These are phyloP conservation scores for Pseudoturritis turrita DNA, from an alignment of 345 rosid genomes.

Conservation along the genomic window DNA sequence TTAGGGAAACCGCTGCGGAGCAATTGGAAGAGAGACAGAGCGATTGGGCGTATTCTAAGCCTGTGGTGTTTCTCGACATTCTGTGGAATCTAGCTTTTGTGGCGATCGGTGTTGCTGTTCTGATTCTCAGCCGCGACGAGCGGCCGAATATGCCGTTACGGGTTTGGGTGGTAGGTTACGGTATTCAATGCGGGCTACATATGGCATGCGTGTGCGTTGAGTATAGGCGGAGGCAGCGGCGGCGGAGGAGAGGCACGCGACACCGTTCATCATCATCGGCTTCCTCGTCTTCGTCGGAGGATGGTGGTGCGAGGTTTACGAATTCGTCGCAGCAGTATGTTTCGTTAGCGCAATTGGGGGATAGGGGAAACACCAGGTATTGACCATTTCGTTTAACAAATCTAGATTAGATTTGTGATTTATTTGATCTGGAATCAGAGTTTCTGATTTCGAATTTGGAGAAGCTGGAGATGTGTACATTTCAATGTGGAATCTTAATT, in stretches of 20 bases:
- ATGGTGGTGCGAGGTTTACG: constrained; percentile 33
- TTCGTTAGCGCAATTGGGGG: constrained; percentile 54
- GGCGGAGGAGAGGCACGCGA: constrained; percentile 33
- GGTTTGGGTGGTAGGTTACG: constrained; percentile 80
- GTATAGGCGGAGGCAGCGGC: constrained; percentile 53
- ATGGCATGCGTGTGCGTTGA: constrained; percentile 69
- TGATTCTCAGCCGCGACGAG: constrained; percentile 64
- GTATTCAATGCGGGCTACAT: constrained; percentile 66
- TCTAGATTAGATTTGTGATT: background rate
- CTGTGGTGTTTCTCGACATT: constrained; percentile 79
- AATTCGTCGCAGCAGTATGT: constrained; percentile 49
- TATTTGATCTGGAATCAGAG: background rate
- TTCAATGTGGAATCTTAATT: background rate
- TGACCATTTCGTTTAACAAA: background rate
- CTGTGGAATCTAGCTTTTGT: constrained; percentile 84
- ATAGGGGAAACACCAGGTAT: constrained; percentile 59
- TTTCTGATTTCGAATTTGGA: background rate
- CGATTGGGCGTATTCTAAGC: constrained; percentile 97
- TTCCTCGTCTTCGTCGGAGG: constrained; percentile 22
- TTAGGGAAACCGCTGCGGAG: constrained; percentile 30
- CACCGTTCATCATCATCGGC: constrained; percentile 17
- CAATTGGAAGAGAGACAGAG: constrained; percentile 34
- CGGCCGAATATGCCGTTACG: constrained; percentile 61
- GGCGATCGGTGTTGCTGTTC: constrained; percentile 56
- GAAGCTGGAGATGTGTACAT: background rate